These are phyloP conservation scores for Stachybotrys chartarum DNA, from an alignment of 2,329 filamentous ascomycete genomes.

Conservation along the genomic window DNA sequence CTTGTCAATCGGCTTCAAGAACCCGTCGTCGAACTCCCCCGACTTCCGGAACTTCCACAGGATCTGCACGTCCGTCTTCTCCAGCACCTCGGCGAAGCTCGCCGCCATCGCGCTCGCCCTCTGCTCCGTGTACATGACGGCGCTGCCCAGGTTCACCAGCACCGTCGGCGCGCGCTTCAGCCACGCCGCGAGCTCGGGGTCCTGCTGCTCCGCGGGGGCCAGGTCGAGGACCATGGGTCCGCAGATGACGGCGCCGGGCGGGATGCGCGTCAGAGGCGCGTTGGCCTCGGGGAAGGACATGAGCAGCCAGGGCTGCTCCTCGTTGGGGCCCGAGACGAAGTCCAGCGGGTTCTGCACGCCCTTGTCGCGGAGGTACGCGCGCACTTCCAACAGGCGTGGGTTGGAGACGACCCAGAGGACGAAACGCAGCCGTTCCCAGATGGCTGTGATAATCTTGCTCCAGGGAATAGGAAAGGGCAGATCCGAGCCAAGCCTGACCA, in stretches of 20 bases:
- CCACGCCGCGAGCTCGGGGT: slow-evolving; percentile 36
- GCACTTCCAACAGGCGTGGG: neutral
- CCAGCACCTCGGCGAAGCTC: slow-evolving; percentile 13
- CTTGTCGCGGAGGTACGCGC: neutral
- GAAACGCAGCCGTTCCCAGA: slow-evolving; percentile 15
- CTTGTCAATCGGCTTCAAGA: slow-evolving; percentile 4
- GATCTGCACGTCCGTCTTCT: slow-evolving; percentile 15
- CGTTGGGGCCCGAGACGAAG: no score
- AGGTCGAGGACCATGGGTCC: slow-evolving; percentile 37
- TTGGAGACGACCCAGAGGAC: slow-evolving; percentile 6
- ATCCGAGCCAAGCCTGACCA: slow-evolving; percentile 20
- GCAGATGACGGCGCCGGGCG: slow-evolving; percentile 13
- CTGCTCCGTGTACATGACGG: slow-evolving; percentile 16
- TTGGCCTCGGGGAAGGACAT: slow-evolving; percentile 15
- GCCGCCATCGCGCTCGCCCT: slow-evolving; percentile 17
- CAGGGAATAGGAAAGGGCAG: slow-evolving; percentile 37
- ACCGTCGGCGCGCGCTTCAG: slow-evolving; percentile 31
- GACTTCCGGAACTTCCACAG: slow-evolving; percentile 21
- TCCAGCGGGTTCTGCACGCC: neutral
- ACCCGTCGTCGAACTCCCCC: slow-evolving; percentile 4
- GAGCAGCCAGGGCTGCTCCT: slow-evolving; percentile 12
- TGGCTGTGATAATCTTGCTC: slow-evolving; percentile 31
- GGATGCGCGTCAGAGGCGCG: slow-evolving; percentile 29
- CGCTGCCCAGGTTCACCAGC: slow-evolving; percentile 40
- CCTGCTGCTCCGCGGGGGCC: slow-evolving; percentile 24